Evolutionary conservation across 495 filamentous ascomycete species (phyloP).

Genomic region (Podospora pseudopauciseta): DNA sequence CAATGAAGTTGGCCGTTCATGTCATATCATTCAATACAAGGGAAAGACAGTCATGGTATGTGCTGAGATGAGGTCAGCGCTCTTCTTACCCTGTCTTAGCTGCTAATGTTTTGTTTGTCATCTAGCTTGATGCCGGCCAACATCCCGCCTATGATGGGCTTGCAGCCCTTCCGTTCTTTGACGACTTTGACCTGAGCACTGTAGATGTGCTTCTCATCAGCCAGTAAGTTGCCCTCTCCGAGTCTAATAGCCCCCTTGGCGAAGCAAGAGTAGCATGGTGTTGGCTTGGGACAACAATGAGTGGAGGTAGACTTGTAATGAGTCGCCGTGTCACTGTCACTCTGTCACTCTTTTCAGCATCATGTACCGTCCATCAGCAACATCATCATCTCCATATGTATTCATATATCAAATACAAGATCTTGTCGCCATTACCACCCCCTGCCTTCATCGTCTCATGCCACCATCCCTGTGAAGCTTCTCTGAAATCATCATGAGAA

Average conservation of each 20-base stretch:
- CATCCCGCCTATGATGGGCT: slow-evolving; percentile 97
- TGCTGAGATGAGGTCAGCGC: slow-evolving; percentile 8
- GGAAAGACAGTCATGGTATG: slow-evolving; percentile 97
- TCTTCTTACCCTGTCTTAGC: neutral
- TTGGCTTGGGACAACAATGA: slow-evolving; percentile 24
- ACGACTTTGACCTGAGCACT: slow-evolving; percentile 95
- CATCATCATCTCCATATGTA: slow-evolving; percentile 23
- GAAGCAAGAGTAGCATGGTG: slow-evolving; percentile 16
- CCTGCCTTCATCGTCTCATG: slow-evolving; percentile 12
- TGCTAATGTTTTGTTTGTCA: neutral
- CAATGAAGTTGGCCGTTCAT: slow-evolving; percentile 95
- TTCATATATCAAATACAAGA: slow-evolving; percentile 39
- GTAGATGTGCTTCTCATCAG: slow-evolving; percentile 96
- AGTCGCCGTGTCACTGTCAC: slow-evolving; percentile 2
- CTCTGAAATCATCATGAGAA: neutral
- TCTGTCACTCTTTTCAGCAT: slow-evolving; percentile 13
- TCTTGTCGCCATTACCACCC: slow-evolving; percentile 29
- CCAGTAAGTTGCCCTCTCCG: slow-evolving; percentile 67
- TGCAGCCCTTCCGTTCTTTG: slow-evolving; percentile 90
- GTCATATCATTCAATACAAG: slow-evolving; percentile 98
- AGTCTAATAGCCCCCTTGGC: slow-evolving; percentile 14
- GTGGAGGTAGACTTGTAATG: slow-evolving; percentile 22
- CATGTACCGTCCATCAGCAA: slow-evolving; percentile 27
- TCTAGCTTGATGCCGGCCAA: slow-evolving; percentile 89
- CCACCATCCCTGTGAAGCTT: neutral